Percentiles rank a stretch among this genome's conserved stretches.
phyloP scores from a whole-genome alignment of 805 yeast genomes.

The Pichia phayaonensis region DNA sequence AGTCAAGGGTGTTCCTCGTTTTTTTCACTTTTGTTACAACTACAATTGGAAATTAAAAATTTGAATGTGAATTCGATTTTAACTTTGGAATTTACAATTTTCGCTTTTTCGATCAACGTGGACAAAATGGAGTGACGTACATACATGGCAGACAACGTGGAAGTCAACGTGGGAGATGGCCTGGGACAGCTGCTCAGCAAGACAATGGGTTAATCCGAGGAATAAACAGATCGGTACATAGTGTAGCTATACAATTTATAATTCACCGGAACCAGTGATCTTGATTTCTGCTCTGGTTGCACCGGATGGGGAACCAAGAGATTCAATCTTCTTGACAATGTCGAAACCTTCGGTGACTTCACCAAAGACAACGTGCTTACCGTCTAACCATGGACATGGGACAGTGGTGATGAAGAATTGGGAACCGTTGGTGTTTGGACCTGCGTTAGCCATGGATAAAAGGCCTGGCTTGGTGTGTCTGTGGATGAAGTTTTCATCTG shows the following conservation, averaged over 20 bases:
- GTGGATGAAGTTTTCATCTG: slow-evolving; percentile 61
- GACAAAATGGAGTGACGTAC: no score
- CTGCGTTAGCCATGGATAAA: slow-evolving; percentile 88
- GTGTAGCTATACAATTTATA: slow-evolving; percentile 20
- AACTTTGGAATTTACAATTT: no score
- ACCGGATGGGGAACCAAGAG: slow-evolving; percentile 47
- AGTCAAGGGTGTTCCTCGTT: no score
- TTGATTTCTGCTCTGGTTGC: slow-evolving; percentile 43
- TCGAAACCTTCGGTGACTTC: slow-evolving; percentile 60
- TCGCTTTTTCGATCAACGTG: no score
- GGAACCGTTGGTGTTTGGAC: slow-evolving; percentile 88
- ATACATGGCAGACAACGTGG: no score
- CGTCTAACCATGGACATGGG: slow-evolving; percentile 71
- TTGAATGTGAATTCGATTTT: no score
- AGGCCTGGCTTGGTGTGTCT: slow-evolving; percentile 75
- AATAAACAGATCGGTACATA: background rate
- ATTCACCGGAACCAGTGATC: slow-evolving; percentile 54
- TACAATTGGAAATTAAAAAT: no score
- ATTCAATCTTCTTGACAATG: slow-evolving; percentile 81
- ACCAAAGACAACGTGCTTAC: slow-evolving; percentile 73
- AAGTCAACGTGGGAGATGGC: no score
- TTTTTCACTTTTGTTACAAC: no score
- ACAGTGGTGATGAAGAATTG: slow-evolving; percentile 86
- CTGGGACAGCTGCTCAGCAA: no score
- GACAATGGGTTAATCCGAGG: background rate